Percentiles rank a stretch among this genome's conserved stretches.
These are phyloP conservation scores for Lipomyces mesembrius DNA, from an alignment of 805 yeast genomes.

Conservation along the genomic window DNA sequence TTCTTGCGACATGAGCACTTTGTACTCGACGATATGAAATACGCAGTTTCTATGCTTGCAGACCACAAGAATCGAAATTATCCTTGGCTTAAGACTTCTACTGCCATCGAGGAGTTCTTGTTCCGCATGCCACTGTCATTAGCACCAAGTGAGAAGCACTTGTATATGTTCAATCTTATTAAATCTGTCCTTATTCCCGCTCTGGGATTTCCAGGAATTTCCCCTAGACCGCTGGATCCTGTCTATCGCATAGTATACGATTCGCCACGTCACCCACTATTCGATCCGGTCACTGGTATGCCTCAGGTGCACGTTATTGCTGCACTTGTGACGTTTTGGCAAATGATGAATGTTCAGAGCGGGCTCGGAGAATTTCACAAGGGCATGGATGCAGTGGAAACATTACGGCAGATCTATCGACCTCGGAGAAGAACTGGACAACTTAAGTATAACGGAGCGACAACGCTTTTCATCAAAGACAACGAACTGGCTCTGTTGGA, in stretches of 20 bases:
- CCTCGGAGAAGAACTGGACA: background rate
- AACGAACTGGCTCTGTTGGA: background rate
- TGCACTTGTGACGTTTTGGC: conserved; percentile 37
- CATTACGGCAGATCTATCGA: conserved; percentile 10
- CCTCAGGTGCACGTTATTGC: conserved; percentile 33
- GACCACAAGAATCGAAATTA: conserved; percentile 27
- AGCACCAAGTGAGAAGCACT: background rate
- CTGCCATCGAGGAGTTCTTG: conserved; percentile 21
- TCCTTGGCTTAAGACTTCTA: conserved; percentile 16
- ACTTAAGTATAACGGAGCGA: background rate
- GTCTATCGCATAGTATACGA: conserved; percentile 36
- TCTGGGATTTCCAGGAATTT: conserved; percentile 34
- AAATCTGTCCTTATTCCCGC: conserved; percentile 34
- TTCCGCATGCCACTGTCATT: conserved; percentile 18
- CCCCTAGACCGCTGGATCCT: conserved; percentile 34
- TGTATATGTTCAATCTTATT: conserved; percentile 14
- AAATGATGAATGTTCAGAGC: conserved; percentile 37
- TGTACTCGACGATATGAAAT: conserved; percentile 15
- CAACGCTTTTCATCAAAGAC: background rate
- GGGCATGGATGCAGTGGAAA: conserved; percentile 33
- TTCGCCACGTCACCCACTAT: conserved; percentile 36
- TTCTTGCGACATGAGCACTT: conserved; percentile 8
- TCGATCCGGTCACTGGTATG: conserved; percentile 27
- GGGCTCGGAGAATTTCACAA: conserved; percentile 19
- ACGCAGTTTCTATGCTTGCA: conserved; percentile 17